A percentile compares a stretch with the other conserved stretches of the same genome.
phyloP scores from a whole-genome alignment of 768 basidiomycete genomes.

The Trametes elegans region DNA sequence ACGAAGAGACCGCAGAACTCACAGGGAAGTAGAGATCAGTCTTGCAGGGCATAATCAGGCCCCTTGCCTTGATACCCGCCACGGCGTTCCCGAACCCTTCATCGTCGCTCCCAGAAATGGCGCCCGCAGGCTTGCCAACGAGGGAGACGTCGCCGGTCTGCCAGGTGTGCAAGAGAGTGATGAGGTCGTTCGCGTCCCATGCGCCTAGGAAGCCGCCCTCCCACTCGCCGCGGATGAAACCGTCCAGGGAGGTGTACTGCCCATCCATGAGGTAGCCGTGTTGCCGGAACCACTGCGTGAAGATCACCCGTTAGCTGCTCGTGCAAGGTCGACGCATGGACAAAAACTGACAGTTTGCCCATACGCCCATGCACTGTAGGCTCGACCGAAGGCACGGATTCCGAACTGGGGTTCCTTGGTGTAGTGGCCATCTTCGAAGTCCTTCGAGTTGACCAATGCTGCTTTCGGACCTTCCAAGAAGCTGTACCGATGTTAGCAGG shows the following conservation, averaged over 20 bases:
- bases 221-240: conserved; percentile 53
- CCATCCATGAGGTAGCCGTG: conserved; percentile 43
- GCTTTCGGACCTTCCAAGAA: conserved; percentile 61
- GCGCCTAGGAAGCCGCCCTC: conserved; percentile 39
- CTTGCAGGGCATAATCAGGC: conserved; percentile 57
- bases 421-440: conserved; percentile 56
- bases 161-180: conserved; percentile 51
- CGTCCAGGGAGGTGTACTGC: conserved; percentile 44
- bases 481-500: conserved; percentile 27
- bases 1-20: background rate
- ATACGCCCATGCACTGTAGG: conserved; percentile 59
- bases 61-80: conserved; percentile 45
- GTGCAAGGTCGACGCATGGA: background rate
- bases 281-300: conserved; percentile 52
- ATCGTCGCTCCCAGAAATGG: conserved; percentile 3
- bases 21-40: conserved; percentile 60
- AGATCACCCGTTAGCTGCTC: background rate
- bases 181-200: conserved; percentile 41
- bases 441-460: conserved; percentile 51
- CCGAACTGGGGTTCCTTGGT: conserved; percentile 44
- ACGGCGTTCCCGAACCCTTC: conserved; percentile 43
- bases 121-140: conserved; percentile 27
- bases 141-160: conserved; percentile 47
- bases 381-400: conserved; percentile 54
- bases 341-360: conserved; percentile 45